A percentile compares a stretch with the other conserved stretches of the same genome.
Evolutionary conservation across 2,329 filamentous ascomycete genomes (phyloP).

Genomic region (Zymoseptoria ardabiliae): DNA sequence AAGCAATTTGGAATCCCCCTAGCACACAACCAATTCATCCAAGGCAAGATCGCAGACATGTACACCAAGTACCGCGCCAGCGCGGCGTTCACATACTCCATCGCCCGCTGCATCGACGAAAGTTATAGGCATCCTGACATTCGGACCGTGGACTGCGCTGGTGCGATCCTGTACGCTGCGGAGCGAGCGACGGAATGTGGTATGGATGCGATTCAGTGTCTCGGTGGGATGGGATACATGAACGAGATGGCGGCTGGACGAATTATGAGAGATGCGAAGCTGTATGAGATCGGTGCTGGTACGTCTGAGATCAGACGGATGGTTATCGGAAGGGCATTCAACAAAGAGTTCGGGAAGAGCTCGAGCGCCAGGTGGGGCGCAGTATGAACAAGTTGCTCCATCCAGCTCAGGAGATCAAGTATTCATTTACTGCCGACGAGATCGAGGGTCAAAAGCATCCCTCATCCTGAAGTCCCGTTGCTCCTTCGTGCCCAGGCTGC

Average conservation of each 20-base stretch:
- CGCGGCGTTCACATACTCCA: slow-evolving; percentile 78
- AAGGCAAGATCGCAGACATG: slow-evolving; percentile 93
- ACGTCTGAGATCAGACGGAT: slow-evolving; percentile 91
- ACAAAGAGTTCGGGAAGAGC: slow-evolving; percentile 61
- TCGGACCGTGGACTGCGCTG: slow-evolving; percentile 85
- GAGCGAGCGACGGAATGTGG: slow-evolving; percentile 83
- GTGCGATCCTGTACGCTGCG: slow-evolving; percentile 85
- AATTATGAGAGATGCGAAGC: slow-evolving; percentile 66
- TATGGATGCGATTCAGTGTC: slow-evolving; percentile 80
- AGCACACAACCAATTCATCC: slow-evolving; percentile 85
- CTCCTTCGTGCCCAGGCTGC: slow-evolving; percentile 87
- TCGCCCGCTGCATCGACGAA: slow-evolving; percentile 74
- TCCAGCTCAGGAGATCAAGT: neutral
- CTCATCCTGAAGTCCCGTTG: slow-evolving; percentile 72
- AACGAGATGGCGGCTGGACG: slow-evolving; percentile 90
- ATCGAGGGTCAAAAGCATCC: slow-evolving; percentile 75
- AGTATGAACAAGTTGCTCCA: neutral
- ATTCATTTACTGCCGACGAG: slow-evolving; percentile 46
- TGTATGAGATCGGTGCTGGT: slow-evolving; percentile 96
- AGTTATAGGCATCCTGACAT: slow-evolving; percentile 41
- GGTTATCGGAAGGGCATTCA: slow-evolving; percentile 88
- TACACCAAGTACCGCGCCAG: slow-evolving; percentile 86
- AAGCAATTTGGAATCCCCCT: slow-evolving; percentile 84
- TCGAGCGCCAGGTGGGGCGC: neutral
- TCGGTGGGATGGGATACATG: slow-evolving; percentile 92